These are phyloP conservation scores for Marasmius oreades DNA, from an alignment of 1,284 basidiomycete species.

Conservation along the genomic window DNA sequence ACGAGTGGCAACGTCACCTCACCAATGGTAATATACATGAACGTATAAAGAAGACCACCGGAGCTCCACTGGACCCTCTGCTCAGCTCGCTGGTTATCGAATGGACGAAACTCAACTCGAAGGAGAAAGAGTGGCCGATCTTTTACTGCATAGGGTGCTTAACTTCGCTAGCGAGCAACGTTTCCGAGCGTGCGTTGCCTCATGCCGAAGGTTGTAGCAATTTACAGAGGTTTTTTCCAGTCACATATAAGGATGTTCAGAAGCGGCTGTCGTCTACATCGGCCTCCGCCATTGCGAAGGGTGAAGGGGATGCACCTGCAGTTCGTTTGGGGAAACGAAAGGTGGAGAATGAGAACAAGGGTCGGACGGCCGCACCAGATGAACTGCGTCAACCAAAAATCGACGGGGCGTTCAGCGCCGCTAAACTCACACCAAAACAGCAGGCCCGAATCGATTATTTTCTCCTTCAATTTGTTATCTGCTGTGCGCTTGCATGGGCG, in stretches of 20 bases:
- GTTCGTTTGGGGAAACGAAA: slow-evolving; percentile 6
- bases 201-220: background rate
- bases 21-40: background rate
- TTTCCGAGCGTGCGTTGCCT: background rate
- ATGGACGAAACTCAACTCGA: background rate
- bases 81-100: background rate
- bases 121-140: background rate
- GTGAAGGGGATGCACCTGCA: background rate
- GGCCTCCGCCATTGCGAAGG: background rate
- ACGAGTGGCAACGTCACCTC: background rate
- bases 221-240: background rate
- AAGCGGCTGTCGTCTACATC: background rate
- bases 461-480: slow-evolving; percentile 14
- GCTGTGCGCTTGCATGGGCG: slow-evolving; percentile 15
- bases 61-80: background rate
- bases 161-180: background rate
- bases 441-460: slow-evolving; percentile 3
- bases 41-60: background rate
- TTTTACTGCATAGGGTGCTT: background rate
- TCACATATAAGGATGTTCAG: background rate
- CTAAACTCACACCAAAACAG: background rate
- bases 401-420: background rate
- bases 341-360: background rate
- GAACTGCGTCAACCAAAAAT: background rate
- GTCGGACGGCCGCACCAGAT: background rate